phyloP scores from a whole-genome alignment of 2,329 filamentous ascomycete species.

The Didymella arachidicola region DNA sequence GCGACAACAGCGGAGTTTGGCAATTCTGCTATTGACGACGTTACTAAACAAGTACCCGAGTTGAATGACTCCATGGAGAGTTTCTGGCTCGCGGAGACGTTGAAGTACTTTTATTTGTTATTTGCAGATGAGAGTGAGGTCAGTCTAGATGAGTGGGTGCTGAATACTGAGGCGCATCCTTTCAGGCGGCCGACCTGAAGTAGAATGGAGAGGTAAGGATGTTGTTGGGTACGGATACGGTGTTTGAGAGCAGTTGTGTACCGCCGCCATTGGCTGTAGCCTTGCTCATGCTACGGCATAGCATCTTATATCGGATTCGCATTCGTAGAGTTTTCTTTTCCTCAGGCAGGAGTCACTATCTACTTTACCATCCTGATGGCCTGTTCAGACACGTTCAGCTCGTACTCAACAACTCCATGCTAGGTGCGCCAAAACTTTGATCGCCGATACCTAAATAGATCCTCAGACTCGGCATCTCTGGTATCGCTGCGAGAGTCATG shows the following conservation, averaged over 20 bases:
- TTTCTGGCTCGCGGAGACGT: constrained; percentile 75
- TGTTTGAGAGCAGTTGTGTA: not conserved
- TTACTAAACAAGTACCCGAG: constrained; percentile 60
- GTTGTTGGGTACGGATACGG: not conserved
- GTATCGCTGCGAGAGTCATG: no score
- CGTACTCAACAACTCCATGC: no score
- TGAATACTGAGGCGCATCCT: constrained; percentile 60
- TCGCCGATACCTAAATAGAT: no score
- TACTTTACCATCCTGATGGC: not conserved
- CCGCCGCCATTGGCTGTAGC: not conserved
- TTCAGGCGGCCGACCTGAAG: constrained; percentile 42
- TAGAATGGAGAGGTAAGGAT: not conserved
- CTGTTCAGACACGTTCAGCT: no score
- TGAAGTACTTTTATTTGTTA: constrained; percentile 72
- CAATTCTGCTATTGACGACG: constrained; percentile 71
- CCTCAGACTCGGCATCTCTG: no score
- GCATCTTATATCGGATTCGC: not conserved
- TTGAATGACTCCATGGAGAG: constrained; percentile 73
- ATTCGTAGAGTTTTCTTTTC: not conserved
- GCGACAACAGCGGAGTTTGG: constrained; percentile 69
- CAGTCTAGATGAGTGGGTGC: constrained; percentile 71
- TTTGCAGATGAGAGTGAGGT: constrained; percentile 67
- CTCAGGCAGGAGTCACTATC: not conserved
- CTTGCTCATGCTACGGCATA: not conserved
- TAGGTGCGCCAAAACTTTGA: no score